Evolutionary conservation across 208 protist species (phyloP).

Genomic region (Acanthamoeba lenticulata): DNA sequence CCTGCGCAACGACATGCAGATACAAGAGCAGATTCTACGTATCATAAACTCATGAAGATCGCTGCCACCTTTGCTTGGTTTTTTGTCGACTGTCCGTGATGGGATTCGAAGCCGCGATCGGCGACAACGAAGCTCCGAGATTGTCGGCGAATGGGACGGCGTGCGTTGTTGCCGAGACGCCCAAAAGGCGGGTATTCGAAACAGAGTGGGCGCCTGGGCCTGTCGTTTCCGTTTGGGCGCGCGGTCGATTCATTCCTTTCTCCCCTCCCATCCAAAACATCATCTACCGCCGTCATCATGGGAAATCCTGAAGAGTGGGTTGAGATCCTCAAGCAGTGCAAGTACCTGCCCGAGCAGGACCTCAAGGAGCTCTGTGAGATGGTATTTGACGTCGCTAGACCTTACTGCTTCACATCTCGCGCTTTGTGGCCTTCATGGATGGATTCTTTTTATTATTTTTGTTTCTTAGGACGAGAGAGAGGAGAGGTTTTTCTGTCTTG

Average conservation of each 20-base stretch:
- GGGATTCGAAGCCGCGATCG: neutral
- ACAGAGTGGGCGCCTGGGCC: neutral
- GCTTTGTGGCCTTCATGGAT: too few relatives aligned
- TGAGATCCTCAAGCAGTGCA: conserved; percentile 83
- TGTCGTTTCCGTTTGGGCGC: too few relatives aligned
- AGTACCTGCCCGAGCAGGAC: conserved; percentile 86
- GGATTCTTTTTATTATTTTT: too few relatives aligned
- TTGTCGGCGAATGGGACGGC: neutral
- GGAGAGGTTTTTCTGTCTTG: too few relatives aligned
- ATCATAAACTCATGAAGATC: neutral
- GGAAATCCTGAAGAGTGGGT: conserved; percentile 84
- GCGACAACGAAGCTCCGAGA: too few relatives aligned
- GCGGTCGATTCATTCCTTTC: too few relatives aligned
- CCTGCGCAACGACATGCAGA: too few relatives aligned
- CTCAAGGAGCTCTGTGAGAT: conserved; percentile 85
- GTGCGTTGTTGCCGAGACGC: neutral
- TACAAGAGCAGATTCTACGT: too few relatives aligned
- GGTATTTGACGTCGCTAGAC: too few relatives aligned
- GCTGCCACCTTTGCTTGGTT: too few relatives aligned
- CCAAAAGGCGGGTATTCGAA: neutral
- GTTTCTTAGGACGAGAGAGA: too few relatives aligned
- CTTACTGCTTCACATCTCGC: too few relatives aligned
- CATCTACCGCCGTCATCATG: conserved; percentile 57
- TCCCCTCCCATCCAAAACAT: neutral
- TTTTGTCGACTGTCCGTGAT: neutral